Percentiles rank a stretch among this genome's conserved stretches.
phyloP scores from a whole-genome alignment of 2,329 filamentous ascomycete genomes.

The Aureobasidium vineae region DNA sequence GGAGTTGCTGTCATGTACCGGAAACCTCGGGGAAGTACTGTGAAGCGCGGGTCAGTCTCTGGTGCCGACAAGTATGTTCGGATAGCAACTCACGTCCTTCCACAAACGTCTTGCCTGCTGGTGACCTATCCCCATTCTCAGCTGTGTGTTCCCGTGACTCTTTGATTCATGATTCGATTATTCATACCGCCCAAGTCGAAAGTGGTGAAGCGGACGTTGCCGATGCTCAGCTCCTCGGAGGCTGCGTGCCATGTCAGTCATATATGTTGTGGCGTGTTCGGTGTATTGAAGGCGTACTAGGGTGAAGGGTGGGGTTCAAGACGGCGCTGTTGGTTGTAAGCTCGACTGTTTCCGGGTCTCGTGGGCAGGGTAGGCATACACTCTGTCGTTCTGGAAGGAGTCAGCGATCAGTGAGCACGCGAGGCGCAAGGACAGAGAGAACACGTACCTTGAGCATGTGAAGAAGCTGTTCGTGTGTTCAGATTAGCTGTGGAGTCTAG shows the following conservation, averaged over 20 bases:
- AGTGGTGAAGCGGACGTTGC: conserved; percentile 77
- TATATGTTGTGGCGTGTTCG: not conserved
- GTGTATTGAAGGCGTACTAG: conserved; percentile 60
- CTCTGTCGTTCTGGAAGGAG: conserved; percentile 69
- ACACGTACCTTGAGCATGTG: conserved; percentile 87
- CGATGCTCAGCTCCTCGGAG: conserved; percentile 88
- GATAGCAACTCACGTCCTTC: conserved; percentile 60
- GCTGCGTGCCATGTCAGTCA: conserved; percentile 50
- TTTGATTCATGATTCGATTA: not conserved
- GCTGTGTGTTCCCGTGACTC: conserved; percentile 5
- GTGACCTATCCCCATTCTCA: conserved; percentile 49
- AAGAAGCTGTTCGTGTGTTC: conserved; percentile 53
- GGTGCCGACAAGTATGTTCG: not conserved
- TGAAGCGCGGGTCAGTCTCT: not conserved
- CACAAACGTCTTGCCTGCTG: conserved; percentile 92
- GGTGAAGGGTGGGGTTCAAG: conserved; percentile 85
- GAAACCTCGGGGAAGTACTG: conserved; percentile 90
- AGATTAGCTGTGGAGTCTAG: conserved; percentile 17
- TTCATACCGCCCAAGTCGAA: conserved; percentile 76
- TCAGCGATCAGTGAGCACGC: conserved; percentile 20
- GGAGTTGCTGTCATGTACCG: conserved; percentile 61
- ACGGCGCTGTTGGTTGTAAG: conserved; percentile 55
- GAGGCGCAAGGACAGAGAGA: not conserved
- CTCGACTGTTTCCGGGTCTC: not conserved
- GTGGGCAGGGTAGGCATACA: conserved; percentile 40